Conservation (phyloP, 768 basidiomycete species). For the Hygrocybe punicea region DNA sequence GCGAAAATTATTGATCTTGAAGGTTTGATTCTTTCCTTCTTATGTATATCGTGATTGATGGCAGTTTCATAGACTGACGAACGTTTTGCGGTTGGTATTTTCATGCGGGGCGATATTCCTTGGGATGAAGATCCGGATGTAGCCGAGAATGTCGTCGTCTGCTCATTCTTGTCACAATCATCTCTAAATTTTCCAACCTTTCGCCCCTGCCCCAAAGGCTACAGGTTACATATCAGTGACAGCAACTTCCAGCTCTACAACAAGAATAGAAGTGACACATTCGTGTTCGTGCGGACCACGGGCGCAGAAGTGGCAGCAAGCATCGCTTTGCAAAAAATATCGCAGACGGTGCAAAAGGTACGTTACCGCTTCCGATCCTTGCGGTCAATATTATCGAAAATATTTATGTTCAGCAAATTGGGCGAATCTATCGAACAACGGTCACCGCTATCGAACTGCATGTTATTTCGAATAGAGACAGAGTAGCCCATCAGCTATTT, state of each 20-base stretch:
- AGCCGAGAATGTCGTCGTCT: constrained; percentile 56
- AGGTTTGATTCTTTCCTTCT: constrained; percentile 37
- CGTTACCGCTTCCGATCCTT: constrained; percentile 3
- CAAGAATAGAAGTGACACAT: constrained; percentile 49
- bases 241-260: constrained; percentile 57
- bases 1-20: constrained; percentile 54
- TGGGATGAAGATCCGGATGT: constrained; percentile 61
- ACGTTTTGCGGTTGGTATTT: constrained; percentile 59
- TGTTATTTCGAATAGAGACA: constrained; percentile 66
- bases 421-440: constrained; percentile 50
- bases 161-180: constrained; percentile 57
- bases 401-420: constrained; percentile 49
- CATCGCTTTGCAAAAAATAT: constrained; percentile 63
- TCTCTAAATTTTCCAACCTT: constrained; percentile 47
- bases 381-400: neutral
- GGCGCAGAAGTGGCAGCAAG: constrained; percentile 51
- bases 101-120: constrained; percentile 55
- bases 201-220: constrained; percentile 50
- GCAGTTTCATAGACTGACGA: constrained; percentile 48
- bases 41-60: neutral
- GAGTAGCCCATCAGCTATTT: constrained; percentile 62
- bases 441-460: constrained; percentile 58
- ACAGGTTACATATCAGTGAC: constrained; percentile 56
- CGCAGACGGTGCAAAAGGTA: constrained; percentile 50
- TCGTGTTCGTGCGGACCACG: constrained; percentile 54